Percentiles rank a stretch among this genome's conserved stretches.
Conservation (phyloP, 441 rosid genomes). For the Hypseocharis bilobata region DNA sequence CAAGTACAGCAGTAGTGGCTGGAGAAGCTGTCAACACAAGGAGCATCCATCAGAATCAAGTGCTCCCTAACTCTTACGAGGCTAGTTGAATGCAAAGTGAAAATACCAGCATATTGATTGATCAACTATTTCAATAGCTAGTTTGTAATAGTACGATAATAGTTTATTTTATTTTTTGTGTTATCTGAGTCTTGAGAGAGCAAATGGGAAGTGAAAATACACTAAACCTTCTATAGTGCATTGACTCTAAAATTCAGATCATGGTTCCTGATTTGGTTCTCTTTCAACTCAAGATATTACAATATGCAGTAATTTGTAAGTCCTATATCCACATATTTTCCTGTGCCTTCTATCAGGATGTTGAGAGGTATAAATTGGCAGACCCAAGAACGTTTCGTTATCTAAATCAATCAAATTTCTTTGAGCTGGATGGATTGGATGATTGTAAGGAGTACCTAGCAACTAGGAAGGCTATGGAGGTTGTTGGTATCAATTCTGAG, state of each 20-base stretch:
- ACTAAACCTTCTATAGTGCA: neutral
- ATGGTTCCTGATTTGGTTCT: neutral
- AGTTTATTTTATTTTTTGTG: no score
- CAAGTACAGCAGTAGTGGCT: neutral
- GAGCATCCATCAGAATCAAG: neutral
- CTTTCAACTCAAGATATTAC: neutral
- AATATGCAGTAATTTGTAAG: neutral
- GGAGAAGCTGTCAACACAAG: neutral
- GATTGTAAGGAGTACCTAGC: slow-evolving; percentile 57
- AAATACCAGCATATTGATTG: neutral
- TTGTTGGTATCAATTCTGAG: slow-evolving; percentile 59
- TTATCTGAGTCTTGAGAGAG: neutral
- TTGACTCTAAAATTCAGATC: neutral
- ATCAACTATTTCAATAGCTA: neutral
- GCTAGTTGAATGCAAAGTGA: neutral
- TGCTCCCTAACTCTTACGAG: neutral
- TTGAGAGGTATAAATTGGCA: slow-evolving; percentile 52
- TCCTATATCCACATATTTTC: neutral
- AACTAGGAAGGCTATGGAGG: slow-evolving; percentile 74
- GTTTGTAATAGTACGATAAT: neutral
- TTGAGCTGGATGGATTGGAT: slow-evolving; percentile 51
- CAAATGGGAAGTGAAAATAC: neutral
- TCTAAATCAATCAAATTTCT: slow-evolving; percentile 65
- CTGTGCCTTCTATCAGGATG: slow-evolving; percentile 33
- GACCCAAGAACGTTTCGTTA: slow-evolving; percentile 65